Evolutionary conservation across 495 filamentous ascomycete genomes (phyloP), one percentile per base, ranked within the genome.

Genomic region (Xylaria scruposa): DNA sequence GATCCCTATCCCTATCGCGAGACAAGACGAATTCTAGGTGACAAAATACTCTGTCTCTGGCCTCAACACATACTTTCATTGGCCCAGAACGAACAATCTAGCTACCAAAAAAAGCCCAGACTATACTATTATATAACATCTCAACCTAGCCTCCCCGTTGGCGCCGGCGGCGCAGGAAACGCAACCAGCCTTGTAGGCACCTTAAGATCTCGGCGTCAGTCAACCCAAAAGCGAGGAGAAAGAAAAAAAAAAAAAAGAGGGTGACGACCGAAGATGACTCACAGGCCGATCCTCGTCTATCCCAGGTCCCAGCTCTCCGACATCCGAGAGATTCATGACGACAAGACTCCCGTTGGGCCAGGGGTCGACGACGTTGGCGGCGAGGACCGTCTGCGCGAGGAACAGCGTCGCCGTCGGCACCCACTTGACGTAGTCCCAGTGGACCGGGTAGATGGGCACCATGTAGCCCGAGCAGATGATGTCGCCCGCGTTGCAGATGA

Each of bases 401-500:
- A 78, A 82, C 53, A 75, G 72, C 15, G 75, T 72, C 2, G 79
- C 80, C 42, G 71, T 77, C 4, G 78, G 75, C 24, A 76, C 80
- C 75, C 78, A 75, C 26, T 74, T 76, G 33, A 83, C 73, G 72
- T 88, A 88, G 44, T 81, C 82, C 69, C 86, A 81, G 70, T 88
- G 86, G 38, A 84, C 79, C 0, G 83, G 75, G 26, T 75, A 77
- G 38, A 87, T 79, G 10, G 67, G 67, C 36, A 83, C 80, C 40
- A 88, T 65, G 12, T 81, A 85, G 51, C 84, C 85, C 15, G 78
- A 76, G 74, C 85, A 88, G 31, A 88, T 83, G 70, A 84, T 68
- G 73, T 88, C 86, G n/a, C 83, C 85, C n/a, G 75, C 8, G 59
- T 84, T 83, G 74, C 86, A 88, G 76, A 87, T 85, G 65, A 86